phyloP scores from a whole-genome alignment of 23 red algal species.

The Gracilaria gracilis region DNA sequence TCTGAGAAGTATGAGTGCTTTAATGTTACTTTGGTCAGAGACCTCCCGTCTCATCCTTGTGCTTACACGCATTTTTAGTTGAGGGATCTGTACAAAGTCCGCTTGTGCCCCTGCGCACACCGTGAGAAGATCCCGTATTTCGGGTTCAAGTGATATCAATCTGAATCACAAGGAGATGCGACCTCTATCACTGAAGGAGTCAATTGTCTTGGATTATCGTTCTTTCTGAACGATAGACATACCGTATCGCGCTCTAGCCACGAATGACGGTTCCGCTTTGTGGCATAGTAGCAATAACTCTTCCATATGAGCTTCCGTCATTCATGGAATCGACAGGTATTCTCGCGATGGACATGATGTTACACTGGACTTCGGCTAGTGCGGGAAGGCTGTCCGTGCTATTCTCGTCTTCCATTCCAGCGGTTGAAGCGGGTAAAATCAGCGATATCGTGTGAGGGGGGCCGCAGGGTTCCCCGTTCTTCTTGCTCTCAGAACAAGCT shows the following conservation, averaged over 20 bases:
- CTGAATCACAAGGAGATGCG: neutral
- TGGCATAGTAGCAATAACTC: constrained; percentile 62
- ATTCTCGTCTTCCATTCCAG: constrained; percentile 46
- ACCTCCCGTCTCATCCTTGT: neutral
- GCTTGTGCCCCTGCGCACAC: neutral
- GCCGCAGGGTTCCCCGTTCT: constrained; percentile 51
- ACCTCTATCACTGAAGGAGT: neutral
- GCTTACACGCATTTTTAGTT: constrained; percentile 1
- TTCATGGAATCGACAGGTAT: constrained; percentile 50
- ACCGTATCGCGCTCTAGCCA: neutral
- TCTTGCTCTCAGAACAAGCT: constrained; percentile 38
- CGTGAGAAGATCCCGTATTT: neutral
- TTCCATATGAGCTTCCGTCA: constrained; percentile 22
- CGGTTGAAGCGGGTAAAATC: constrained; percentile 56
- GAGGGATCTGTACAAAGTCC: neutral
- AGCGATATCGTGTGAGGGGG: constrained; percentile 58
- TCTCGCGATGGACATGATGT: constrained; percentile 60
- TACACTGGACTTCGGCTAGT: constrained; percentile 68
- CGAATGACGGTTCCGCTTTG: constrained; percentile 46
- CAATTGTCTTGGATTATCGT: neutral
- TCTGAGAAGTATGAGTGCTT: neutral
- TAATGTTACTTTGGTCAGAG: neutral
- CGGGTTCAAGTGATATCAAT: neutral
- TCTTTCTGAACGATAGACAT: neutral
- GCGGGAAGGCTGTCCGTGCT: constrained; percentile 31